Percentiles rank a stretch among this genome's conserved stretches.
Conservation (phyloP, 495 filamentous ascomycete species). For the Staphylotrichum longicolle region DNA sequence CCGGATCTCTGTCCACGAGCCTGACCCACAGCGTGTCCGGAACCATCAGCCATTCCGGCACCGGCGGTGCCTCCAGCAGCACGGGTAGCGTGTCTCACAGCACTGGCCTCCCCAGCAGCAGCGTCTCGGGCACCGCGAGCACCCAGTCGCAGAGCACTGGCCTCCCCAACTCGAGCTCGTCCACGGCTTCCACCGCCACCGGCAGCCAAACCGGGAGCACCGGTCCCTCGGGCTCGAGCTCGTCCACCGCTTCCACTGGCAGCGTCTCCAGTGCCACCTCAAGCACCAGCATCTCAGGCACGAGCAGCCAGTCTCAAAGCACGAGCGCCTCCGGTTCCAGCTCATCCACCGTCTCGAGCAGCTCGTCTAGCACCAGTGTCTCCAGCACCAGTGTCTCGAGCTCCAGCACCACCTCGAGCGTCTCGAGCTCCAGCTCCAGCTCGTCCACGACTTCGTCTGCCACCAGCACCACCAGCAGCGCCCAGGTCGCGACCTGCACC, state of each 20-base stretch:
- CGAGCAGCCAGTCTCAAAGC: neutral
- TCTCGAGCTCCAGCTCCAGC: constrained; percentile 14
- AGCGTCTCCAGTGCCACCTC: neutral
- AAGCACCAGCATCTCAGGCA: neutral
- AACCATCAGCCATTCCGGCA: neutral
- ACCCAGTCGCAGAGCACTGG: neutral
- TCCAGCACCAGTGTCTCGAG: neutral
- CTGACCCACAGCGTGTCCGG: too few relatives aligned
- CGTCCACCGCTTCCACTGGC: neutral
- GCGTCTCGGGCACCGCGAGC: neutral
- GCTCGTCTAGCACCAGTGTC: constrained; percentile 6
- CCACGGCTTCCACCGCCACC: too few relatives aligned
- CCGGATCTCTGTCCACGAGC: neutral
- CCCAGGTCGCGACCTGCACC: constrained; percentile 23
- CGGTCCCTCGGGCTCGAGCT: too few relatives aligned
- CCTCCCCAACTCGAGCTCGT: neutral
- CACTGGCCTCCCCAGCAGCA: neutral
- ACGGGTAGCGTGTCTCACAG: neutral
- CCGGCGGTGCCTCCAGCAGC: neutral
- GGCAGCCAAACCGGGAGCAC: too few relatives aligned
- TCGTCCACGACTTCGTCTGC: constrained; percentile 12
- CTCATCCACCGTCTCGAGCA: constrained; percentile 8
- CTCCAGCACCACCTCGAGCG: neutral
- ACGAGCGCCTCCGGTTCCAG: constrained; percentile 3
- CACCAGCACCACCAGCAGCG: constrained; percentile 18